These are phyloP conservation scores for Ligustrum vulgare DNA, from an alignment of 257 asterid genomes.

Conservation along the genomic window DNA sequence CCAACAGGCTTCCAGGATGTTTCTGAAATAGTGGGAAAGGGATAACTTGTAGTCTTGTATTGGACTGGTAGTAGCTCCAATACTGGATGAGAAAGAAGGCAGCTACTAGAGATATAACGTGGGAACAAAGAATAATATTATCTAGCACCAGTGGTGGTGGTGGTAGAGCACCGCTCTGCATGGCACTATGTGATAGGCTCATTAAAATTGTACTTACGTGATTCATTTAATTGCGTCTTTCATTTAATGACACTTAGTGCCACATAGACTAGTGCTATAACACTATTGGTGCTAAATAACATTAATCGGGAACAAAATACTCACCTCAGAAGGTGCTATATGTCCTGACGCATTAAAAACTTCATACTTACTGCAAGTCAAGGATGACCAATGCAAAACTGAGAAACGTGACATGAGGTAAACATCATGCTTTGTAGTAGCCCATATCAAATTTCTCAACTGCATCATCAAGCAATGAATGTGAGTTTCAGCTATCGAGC, in stretches of 20 bases:
- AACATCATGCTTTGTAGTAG: constrained; percentile 86
- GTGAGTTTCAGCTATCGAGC: constrained; percentile 19
- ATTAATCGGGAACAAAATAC: constrained; percentile 19
- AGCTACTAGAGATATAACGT: not conserved
- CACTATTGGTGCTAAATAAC: too few species aligned
- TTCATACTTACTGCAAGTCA: constrained; percentile 63
- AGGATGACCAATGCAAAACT: constrained; percentile 83
- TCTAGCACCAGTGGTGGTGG: too few species aligned
- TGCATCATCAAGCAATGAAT: constrained; percentile 33
- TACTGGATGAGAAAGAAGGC: not conserved
- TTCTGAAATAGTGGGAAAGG: constrained; percentile 41
- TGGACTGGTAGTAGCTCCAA: not conserved
- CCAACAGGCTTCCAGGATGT: constrained; percentile 91
- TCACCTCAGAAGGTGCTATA: constrained; percentile 79
- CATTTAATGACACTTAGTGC: too few species aligned
- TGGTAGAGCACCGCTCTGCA: too few species aligned
- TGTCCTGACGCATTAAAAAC: constrained; percentile 85
- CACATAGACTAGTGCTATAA: too few species aligned
- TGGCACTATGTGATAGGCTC: too few species aligned
- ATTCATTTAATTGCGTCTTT: too few species aligned
- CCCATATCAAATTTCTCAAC: constrained; percentile 97
- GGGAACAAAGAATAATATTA: too few species aligned
- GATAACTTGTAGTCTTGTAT: not conserved
- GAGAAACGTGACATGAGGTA: constrained; percentile 84
- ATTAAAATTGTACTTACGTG: too few species aligned